Evolutionary conservation across 2,329 filamentous ascomycete genomes (phyloP), one percentile per base, ranked within the genome.

Genomic region (Calonectria honghensis): DNA sequence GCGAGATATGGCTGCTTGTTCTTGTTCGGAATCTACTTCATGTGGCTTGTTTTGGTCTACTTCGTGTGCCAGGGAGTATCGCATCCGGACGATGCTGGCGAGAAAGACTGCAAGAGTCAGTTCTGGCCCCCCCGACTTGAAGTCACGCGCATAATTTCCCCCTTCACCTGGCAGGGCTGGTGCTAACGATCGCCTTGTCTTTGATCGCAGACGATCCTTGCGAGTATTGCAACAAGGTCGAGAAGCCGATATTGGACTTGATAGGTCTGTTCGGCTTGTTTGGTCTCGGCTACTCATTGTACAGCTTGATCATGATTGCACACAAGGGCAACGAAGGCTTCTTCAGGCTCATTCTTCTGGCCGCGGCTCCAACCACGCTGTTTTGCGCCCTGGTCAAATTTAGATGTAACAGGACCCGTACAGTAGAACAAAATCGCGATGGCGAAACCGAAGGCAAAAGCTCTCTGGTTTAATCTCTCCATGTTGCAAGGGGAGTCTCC

Each of bases 21-120:
- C 35, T 32, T 61, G 35, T 61, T 61, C 57, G 57, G 57, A n/a
- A 61, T 37, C n/a, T 61, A 61, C 35, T 61, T 61, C 57, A 37
- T 39, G 32, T 61, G 57, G 57, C 57, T 61, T 37, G n/a, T 61
- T 37, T 16, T 61, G 57, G 57, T 61, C n/a, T 61, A 61, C 11
- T 18, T 61, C 14, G 57, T 61, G n/a, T 37, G 57, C 57, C 35
- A 24, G n/a, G 57, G 32, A 39, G 57, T 37, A 35, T 57, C 52
- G 31, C 29, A 57, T 57, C 31, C 57, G n/a, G 57, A 27, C 13
- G 35, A 27, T 37, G n/a, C n/a, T 61, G 32, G 32, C 35, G 57
- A 61, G 35, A 14, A n/a, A 14, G 57, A 32, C 13, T 39, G 57
- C 57, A 61, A 37, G 57, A 32, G 57, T 61, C 32, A 61, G 57